Evolutionary conservation across 495 filamentous ascomycete genomes (phyloP), one percentile per base, ranked within the genome.

Genomic region (Talaromyces stipitatus): DNA sequence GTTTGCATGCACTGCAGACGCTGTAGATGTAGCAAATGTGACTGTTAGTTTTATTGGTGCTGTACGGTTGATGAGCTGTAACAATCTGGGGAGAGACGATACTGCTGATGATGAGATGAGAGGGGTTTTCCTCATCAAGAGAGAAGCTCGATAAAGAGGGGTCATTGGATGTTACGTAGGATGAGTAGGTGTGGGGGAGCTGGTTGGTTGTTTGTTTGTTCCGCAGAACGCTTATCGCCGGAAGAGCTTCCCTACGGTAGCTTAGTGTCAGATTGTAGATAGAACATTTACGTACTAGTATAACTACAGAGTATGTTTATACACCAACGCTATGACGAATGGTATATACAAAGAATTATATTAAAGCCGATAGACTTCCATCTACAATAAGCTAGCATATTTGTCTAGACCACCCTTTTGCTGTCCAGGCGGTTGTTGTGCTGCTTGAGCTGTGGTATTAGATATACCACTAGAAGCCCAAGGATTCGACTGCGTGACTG

Each of bases 381-480:
- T 27, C 26, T 55, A 95, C 57, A 95, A 65, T 61, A 95, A 72
- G 68, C 90, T 94, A 63, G 90, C 85, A 62, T 89, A 95, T 63
- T 85, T 87, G 68, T 90, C 89, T 65, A 95, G 71, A 7, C 87
- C 88, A 58, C 82, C 74, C 43, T 72, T 69, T 53, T 70, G 71
- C 28, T 71, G 64, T 48, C 41, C 55, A 54, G 61, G 61, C 16
- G 78, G 59, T 72, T 74, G 59, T 59, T 50, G 61, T 32, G 55
- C n/a, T 11, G 45, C 36, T 7, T 41, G 22, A n/a, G 55, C 7
- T 32, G 32, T 30, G 41, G 70, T 84, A 18, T 83, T 82, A 48
- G 69, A 60, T 12, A 58, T 84, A 11, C 84, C 84, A 8, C 81
- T 81, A 55, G 81, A 77, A 47, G 69, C 63, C 46, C 57, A 52